Conservation (phyloP, 1,139 yeast genomes). For the Casaregolazyma suthepensis region DNA sequence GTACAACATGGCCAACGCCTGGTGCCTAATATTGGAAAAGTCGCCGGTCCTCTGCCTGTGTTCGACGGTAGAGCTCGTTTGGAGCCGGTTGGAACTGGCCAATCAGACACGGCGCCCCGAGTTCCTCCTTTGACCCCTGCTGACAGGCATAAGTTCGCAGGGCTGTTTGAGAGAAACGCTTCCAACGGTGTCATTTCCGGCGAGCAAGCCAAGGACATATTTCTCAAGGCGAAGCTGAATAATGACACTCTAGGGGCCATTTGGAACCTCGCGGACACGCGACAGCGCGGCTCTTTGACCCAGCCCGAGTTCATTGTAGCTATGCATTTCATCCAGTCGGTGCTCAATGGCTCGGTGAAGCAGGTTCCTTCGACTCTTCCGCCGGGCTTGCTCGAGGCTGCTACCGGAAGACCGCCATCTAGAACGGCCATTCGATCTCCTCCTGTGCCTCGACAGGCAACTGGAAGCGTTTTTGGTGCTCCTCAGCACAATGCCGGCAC, state of each 20-base stretch:
- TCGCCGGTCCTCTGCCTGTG: conserved; percentile 43
- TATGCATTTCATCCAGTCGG: conserved; percentile 88
- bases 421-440: conserved; percentile 10
- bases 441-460: conserved; percentile 15
- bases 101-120: conserved; percentile 22
- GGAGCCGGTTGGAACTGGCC: conserved; percentile 15
- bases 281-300: conserved; percentile 63
- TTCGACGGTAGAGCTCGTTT: conserved; percentile 28
- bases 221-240: conserved; percentile 81
- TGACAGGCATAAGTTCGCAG: conserved; percentile 67
- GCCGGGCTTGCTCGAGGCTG: conserved; percentile 29
- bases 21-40: conserved; percentile 45
- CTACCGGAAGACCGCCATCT: conserved; percentile 17
- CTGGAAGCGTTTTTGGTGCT: conserved; percentile 31
- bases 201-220: conserved; percentile 71
- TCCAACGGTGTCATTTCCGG: conserved; percentile 59
- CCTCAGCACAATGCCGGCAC: conserved; percentile 30
- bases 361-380: conserved; percentile 70
- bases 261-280: conserved; percentile 82
- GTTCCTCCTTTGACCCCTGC: conserved; percentile 59
- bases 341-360: conserved; percentile 59
- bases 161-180: conserved; percentile 68
- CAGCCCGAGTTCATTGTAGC: conserved; percentile 80
- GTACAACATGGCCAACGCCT: conserved; percentile 70
- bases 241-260: conserved; percentile 71